A percentile compares a stretch with the other conserved stretches of the same genome.
Conservation (phyloP, 2,329 filamentous ascomycete genomes). For the Pseudopithomyces maydicus region DNA sequence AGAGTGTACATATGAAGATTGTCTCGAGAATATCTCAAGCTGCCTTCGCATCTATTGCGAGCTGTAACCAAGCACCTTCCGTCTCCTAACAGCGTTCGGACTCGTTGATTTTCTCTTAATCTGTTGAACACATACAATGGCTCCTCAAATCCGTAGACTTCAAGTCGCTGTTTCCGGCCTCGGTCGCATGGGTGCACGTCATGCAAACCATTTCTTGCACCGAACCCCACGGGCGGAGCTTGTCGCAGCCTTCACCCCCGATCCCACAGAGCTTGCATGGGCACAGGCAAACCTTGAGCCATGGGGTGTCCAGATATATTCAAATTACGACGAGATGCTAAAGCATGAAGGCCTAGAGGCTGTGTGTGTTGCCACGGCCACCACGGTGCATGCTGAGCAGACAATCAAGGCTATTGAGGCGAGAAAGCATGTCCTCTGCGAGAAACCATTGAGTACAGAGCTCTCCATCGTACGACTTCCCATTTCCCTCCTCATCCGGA, state of each 20-base stretch:
- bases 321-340: conserved; percentile 62
- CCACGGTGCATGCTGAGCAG: conserved; percentile 62
- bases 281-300: conserved; percentile 56
- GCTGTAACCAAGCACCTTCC: background rate
- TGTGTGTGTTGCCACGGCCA: conserved; percentile 60
- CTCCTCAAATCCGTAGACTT: conserved; percentile 45
- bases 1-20: background rate
- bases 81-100: background rate
- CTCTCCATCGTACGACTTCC: conserved; percentile 59
- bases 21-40: conserved; percentile 3
- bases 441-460: conserved; percentile 65
- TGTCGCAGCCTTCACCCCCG: conserved; percentile 54
- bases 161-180: conserved; percentile 53
- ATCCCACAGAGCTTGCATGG: conserved; percentile 52
- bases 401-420: conserved; percentile 61
- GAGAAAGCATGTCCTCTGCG: conserved; percentile 62
- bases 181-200: conserved; percentile 56
- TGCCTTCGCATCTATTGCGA: background rate
- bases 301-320: conserved; percentile 59
- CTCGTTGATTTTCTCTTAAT: background rate
- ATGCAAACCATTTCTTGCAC: conserved; percentile 55
- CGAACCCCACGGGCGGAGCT: conserved; percentile 53
- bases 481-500: background rate
- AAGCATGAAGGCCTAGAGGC: conserved; percentile 60
- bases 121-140: conserved; percentile 26